phyloP scores from a whole-genome alignment of 192 early-diverging fungal genomes.

The Chytriomyces sp. region DNA sequence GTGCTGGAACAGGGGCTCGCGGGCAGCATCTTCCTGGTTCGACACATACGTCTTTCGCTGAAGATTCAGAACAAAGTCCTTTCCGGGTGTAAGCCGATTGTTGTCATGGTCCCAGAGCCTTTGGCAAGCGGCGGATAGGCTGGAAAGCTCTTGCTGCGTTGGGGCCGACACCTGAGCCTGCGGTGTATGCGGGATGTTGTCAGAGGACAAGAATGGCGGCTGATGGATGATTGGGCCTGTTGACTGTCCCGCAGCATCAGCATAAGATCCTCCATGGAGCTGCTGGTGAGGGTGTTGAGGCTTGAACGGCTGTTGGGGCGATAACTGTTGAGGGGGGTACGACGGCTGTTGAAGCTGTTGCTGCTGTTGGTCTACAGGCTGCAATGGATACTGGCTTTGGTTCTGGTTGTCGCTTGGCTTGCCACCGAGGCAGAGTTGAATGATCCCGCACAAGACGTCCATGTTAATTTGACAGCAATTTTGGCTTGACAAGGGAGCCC shows the following conservation, averaged over 20 bases:
- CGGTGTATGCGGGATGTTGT: background rate
- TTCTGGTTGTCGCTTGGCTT: no score
- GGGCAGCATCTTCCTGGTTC: conserved; percentile 21
- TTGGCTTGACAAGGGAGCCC: no score
- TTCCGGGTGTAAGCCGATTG: conserved; percentile 36
- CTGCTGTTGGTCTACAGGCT: no score
- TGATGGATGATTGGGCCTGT: background rate
- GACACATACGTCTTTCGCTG: conserved; percentile 32
- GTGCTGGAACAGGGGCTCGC: conserved; percentile 37
- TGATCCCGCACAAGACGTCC: no score
- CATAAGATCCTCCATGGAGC: background rate
- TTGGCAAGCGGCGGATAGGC: conserved; percentile 18
- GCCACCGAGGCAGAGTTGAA: no score
- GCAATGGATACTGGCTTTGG: background rate
- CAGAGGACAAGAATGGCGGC: background rate
- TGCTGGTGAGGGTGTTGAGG: background rate
- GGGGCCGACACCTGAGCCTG: conserved; percentile 12
- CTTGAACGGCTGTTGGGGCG: background rate
- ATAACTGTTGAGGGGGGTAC: background rate
- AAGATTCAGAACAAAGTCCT: conserved; percentile 37
- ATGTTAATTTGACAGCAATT: no score
- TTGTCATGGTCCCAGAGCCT: conserved; percentile 39
- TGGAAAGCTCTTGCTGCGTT: conserved; percentile 27
- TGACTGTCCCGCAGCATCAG: background rate
- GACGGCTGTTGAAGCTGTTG: background rate